These are phyloP conservation scores for Aspergillus leporis DNA, from an alignment of 495 filamentous ascomycete species.

Conservation along the genomic window DNA sequence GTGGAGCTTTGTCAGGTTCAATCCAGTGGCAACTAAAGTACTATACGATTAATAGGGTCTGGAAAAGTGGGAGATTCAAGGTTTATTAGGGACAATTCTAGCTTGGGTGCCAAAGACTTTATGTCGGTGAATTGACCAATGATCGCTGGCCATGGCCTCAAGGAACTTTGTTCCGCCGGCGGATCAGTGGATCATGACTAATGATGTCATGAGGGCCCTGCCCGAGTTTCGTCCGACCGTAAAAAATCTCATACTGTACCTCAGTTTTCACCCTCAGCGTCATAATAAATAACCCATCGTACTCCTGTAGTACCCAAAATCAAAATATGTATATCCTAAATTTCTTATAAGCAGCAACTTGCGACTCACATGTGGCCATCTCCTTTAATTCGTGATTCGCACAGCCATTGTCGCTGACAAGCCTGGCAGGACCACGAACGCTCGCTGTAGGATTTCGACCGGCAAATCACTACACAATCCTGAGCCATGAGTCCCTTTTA, in stretches of 20 bases:
- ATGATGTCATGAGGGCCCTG: background rate
- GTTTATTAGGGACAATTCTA: too few species aligned
- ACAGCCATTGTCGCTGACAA: background rate
- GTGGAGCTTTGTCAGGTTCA: too few species aligned
- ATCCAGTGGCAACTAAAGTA: too few species aligned
- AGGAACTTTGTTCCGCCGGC: background rate
- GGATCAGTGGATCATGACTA: background rate
- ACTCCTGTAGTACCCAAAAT: background rate
- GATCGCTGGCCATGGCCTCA: background rate
- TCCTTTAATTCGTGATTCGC: background rate
- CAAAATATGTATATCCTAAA: too few species aligned
- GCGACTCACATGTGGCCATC: background rate
- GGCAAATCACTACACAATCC: background rate
- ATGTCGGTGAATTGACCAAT: background rate
- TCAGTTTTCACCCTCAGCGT: background rate
- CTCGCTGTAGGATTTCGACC: background rate
- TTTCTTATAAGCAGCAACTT: too few species aligned
- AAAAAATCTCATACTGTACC: background rate
- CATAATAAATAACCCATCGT: background rate
- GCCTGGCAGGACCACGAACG: background rate
- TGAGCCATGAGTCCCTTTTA: background rate
- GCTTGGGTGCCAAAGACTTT: too few species aligned
- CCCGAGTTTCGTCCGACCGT: background rate
- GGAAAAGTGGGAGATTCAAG: too few species aligned
- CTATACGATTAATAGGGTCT: too few species aligned